Evolutionary conservation across 306 rosid species (phyloP).

Genomic region (Styphnolobium japonicum): DNA sequence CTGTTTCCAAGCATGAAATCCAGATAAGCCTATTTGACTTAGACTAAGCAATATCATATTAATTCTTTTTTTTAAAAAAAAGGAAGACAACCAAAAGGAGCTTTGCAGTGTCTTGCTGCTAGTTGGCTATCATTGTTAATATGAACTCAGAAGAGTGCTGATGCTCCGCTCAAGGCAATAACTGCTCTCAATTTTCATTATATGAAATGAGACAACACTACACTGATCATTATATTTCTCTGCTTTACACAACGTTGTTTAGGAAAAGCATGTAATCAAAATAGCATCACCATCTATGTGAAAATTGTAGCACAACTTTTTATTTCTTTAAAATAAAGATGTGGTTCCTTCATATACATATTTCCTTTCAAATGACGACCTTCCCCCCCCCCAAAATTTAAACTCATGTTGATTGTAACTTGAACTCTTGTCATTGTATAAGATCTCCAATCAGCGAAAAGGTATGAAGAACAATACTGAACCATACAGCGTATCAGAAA

Average conservation of each 20-base stretch:
- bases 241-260: neutral
- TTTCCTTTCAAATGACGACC: neutral
- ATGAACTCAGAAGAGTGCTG: neutral
- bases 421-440: no score
- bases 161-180: neutral
- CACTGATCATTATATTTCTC: neutral
- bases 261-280: neutral
- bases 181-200: neutral
- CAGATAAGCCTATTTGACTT: neutral
- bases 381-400: neutral
- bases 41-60: neutral
- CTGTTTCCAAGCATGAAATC: slow-evolving; percentile 37
- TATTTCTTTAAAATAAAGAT: neutral
- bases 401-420: neutral
- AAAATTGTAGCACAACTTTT: neutral
- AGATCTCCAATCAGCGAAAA: neutral
- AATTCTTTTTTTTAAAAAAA: neutral
- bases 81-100: neutral
- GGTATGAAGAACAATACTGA: neutral
- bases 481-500: neutral
- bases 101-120: neutral
- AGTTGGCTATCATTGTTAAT: neutral
- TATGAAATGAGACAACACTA: neutral
- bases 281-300: neutral
- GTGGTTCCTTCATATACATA: neutral